These are phyloP conservation scores for Abrus precatorius DNA, from an alignment of 306 rosid genomes.

Conservation along the genomic window DNA sequence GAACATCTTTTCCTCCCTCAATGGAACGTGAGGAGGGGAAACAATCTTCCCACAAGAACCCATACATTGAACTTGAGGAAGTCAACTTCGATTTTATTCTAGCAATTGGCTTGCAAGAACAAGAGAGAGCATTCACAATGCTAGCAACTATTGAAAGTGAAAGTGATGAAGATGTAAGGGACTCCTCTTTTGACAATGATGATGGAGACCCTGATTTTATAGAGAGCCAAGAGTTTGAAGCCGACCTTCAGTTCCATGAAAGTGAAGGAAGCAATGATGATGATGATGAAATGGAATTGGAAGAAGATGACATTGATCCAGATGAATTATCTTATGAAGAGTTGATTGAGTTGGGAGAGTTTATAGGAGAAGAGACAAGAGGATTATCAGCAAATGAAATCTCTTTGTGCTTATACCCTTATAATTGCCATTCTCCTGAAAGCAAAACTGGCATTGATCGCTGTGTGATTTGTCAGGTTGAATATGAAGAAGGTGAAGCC, in stretches of 20 bases:
- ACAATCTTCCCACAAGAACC: conserved; percentile 62
- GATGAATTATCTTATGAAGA: conserved; percentile 89
- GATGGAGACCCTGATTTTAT: conserved; percentile 51
- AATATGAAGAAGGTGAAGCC: conserved; percentile 75
- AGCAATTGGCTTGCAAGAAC: conserved; percentile 73
- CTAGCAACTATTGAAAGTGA: conserved; percentile 68
- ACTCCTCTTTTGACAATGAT: conserved; percentile 42
- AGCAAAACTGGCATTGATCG: conserved; percentile 59
- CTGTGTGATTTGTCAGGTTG: conserved; percentile 90
- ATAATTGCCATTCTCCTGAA: conserved; percentile 40
- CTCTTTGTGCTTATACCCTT: conserved; percentile 61
- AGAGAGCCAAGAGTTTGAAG: conserved; percentile 51
- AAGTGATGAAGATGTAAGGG: conserved; percentile 44
- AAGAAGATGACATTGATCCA: conserved; percentile 65
- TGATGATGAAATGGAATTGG: conserved; percentile 56
- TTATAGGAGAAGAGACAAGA: conserved; percentile 80
- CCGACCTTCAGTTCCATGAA: conserved; percentile 55
- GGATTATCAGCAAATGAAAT: conserved; percentile 73
- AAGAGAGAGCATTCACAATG: conserved; percentile 56
- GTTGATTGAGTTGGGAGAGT: conserved; percentile 75
- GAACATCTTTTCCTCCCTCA: conserved; percentile 30
- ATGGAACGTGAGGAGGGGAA: conserved; percentile 68
- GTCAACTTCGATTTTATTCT: conserved; percentile 63
- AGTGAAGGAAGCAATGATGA: conserved; percentile 54
- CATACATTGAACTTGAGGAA: conserved; percentile 65